phyloP scores from a whole-genome alignment of 805 yeast genomes.

The Starmerella tilneyi region DNA sequence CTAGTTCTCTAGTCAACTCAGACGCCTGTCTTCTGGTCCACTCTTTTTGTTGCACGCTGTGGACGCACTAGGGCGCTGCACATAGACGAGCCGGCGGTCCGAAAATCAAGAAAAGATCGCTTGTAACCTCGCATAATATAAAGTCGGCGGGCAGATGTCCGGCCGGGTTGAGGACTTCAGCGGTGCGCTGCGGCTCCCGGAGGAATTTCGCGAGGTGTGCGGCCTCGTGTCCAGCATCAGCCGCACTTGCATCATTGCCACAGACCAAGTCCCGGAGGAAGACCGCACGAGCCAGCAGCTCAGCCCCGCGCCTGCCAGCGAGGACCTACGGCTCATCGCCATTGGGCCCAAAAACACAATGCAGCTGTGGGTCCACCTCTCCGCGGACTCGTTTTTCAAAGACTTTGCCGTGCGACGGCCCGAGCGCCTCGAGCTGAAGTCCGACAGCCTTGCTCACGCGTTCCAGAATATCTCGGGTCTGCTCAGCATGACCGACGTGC shows the following conservation, averaged over 20 bases:
- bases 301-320: slow-evolving; percentile 1
- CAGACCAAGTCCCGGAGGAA: background rate
- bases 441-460: slow-evolving; percentile 39
- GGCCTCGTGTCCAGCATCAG: slow-evolving; percentile 15
- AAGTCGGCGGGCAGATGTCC: too few relatives aligned
- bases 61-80: too few relatives aligned
- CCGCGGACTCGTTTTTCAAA: slow-evolving; percentile 12
- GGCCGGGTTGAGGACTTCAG: slow-evolving; percentile 17
- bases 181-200: slow-evolving; percentile 17
- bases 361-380: slow-evolving; percentile 24
- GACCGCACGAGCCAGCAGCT: background rate
- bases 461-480: slow-evolving; percentile 27
- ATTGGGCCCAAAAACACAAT: slow-evolving; percentile 7
- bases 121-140: too few relatives aligned
- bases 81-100: too few relatives aligned
- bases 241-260: slow-evolving; percentile 11
- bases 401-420: slow-evolving; percentile 7
- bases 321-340: slow-evolving; percentile 13
- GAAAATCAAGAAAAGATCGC: too few relatives aligned
- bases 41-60: too few relatives aligned
- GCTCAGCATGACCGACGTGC: slow-evolving; percentile 23
- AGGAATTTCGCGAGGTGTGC: slow-evolving; percentile 19
- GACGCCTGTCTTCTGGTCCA: too few relatives aligned
- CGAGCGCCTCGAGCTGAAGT: slow-evolving; percentile 17
- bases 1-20: too few relatives aligned